Percentiles rank a stretch among this genome's conserved stretches.
Conservation (phyloP, 768 basidiomycete species). For the Lentinula sp. region DNA sequence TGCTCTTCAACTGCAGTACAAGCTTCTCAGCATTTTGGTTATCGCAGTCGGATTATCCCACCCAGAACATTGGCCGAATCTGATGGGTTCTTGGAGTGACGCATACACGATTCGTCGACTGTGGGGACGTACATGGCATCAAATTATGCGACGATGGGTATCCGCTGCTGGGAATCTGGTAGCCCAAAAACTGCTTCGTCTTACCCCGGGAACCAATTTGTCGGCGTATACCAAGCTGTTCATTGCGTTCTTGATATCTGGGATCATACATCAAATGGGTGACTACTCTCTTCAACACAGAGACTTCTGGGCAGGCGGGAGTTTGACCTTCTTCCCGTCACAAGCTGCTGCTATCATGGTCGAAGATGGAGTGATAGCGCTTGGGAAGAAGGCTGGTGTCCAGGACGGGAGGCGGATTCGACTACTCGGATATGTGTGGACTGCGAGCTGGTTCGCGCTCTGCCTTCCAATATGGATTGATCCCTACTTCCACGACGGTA, state of each 20-base stretch:
- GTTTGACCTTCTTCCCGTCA: slow-evolving; percentile 20
- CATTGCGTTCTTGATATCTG: slow-evolving; percentile 11
- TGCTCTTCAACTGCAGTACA: slow-evolving; percentile 10
- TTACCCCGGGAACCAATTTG: slow-evolving; percentile 8
- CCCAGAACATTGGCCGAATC: slow-evolving; percentile 22
- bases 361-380: slow-evolving; percentile 22
- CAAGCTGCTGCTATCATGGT: slow-evolving; percentile 28
- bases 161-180: background rate
- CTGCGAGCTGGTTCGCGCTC: slow-evolving; percentile 19
- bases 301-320: slow-evolving; percentile 6
- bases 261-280: slow-evolving; percentile 7
- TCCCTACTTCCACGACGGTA: slow-evolving; percentile 10
- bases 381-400: slow-evolving; percentile 12
- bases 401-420: slow-evolving; percentile 4
- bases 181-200: background rate
- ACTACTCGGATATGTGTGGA: slow-evolving; percentile 21
- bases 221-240: slow-evolving; percentile 7
- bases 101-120: slow-evolving; percentile 26
- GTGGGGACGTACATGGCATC: slow-evolving; percentile 26
- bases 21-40: slow-evolving; percentile 4
- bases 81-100: slow-evolving; percentile 22
- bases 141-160: slow-evolving; percentile 13
- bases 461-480: slow-evolving; percentile 17
- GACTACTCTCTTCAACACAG: slow-evolving; percentile 7
- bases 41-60: slow-evolving; percentile 13